Percentiles rank a stretch among this genome's conserved stretches.
These are phyloP conservation scores for Tylopilus felleus DNA, from an alignment of 768 basidiomycete species.

Conservation along the genomic window DNA sequence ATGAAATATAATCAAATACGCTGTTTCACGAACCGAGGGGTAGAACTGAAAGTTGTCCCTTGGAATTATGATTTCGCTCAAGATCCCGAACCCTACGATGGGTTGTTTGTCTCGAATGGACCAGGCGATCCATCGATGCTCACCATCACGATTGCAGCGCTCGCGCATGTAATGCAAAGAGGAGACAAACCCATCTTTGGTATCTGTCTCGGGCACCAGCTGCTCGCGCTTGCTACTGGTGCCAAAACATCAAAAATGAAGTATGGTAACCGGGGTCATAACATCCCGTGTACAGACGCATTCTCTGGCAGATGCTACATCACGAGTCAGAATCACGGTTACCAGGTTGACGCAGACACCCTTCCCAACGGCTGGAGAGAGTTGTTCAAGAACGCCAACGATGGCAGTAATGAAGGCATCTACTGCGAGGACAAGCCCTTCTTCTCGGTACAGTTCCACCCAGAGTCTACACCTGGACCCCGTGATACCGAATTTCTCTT, in stretches of 20 bases:
- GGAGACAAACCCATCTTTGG: constrained; percentile 90
- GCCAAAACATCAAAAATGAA: constrained; percentile 98
- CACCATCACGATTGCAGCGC: constrained; percentile 61
- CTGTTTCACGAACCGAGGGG: constrained; percentile 88
- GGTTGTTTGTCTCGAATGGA: constrained; percentile 95
- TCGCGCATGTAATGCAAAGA: constrained; percentile 64
- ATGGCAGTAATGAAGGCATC: constrained; percentile 96
- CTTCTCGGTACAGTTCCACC: constrained; percentile 99
- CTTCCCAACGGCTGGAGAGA: constrained; percentile 88
- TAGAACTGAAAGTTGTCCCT: constrained; percentile 95
- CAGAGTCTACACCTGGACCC: constrained; percentile 94
- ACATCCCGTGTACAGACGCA: constrained; percentile 94
- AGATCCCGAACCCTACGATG: constrained; percentile 83
- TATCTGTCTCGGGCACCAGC: constrained; percentile 97
- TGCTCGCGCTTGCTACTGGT: constrained; percentile 92
- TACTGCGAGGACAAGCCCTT: constrained; percentile 90
- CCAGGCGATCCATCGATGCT: constrained; percentile 95
- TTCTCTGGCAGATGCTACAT: constrained; percentile 97
- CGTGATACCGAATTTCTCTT: constrained; percentile 99
- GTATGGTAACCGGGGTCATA: constrained; percentile 98
- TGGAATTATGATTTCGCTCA: constrained; percentile 92
- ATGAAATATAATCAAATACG: constrained; percentile 99
- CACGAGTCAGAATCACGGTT: constrained; percentile 99
- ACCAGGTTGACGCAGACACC: constrained; percentile 80
- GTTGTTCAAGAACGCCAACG: constrained; percentile 95